Percentiles rank a stretch among this genome's conserved stretches.
phyloP scores from a whole-genome alignment of 2,329 filamentous ascomycete species.

The Hymenoscyphus linearis region DNA sequence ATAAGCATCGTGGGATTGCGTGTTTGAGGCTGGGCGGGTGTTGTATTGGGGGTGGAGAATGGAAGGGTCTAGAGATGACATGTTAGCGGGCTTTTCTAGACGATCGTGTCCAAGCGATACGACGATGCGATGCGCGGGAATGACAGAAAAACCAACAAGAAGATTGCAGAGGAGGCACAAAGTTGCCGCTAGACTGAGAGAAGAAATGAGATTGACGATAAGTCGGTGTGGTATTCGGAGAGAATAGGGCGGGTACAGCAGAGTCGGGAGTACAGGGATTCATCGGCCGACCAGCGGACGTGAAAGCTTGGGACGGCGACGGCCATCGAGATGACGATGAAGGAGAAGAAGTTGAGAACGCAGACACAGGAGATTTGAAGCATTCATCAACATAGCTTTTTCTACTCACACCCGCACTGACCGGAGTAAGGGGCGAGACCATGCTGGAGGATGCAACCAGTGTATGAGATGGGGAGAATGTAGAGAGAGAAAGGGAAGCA shows the following conservation, averaged over 20 bases:
- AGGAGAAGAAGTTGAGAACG: slow-evolving; percentile 31
- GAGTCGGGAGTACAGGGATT: slow-evolving; percentile 21
- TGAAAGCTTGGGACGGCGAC: slow-evolving; percentile 25
- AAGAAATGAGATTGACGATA: slow-evolving; percentile 42
- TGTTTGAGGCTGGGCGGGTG: slow-evolving; percentile 22
- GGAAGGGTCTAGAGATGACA: slow-evolving; percentile 27
- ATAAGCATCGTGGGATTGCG: slow-evolving; percentile 26
- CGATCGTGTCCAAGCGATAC: slow-evolving; percentile 6
- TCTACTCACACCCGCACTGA: slow-evolving; percentile 16
- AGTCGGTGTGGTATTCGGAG: slow-evolving; percentile 17
- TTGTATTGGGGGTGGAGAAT: slow-evolving; percentile 29
- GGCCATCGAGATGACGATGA: slow-evolving; percentile 25
- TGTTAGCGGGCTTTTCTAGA: slow-evolving; percentile 22
- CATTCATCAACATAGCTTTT: slow-evolving; percentile 19
- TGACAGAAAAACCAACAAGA: slow-evolving; percentile 50
- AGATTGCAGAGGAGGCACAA: slow-evolving; percentile 45
- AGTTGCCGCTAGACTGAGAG: slow-evolving; percentile 48
- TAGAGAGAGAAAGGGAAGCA: slow-evolving; percentile 26
- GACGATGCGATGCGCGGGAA: slow-evolving; percentile 15
- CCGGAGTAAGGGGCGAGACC: slow-evolving; percentile 27
- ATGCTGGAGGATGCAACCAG: slow-evolving; percentile 17
- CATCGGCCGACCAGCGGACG: slow-evolving; percentile 19
- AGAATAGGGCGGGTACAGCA: slow-evolving; percentile 20
- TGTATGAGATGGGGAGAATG: slow-evolving; percentile 23
- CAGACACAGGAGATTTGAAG: slow-evolving; percentile 35